These are phyloP conservation scores for Cercospora canescens DNA, from an alignment of 2,329 filamentous ascomycete genomes.

Conservation along the genomic window DNA sequence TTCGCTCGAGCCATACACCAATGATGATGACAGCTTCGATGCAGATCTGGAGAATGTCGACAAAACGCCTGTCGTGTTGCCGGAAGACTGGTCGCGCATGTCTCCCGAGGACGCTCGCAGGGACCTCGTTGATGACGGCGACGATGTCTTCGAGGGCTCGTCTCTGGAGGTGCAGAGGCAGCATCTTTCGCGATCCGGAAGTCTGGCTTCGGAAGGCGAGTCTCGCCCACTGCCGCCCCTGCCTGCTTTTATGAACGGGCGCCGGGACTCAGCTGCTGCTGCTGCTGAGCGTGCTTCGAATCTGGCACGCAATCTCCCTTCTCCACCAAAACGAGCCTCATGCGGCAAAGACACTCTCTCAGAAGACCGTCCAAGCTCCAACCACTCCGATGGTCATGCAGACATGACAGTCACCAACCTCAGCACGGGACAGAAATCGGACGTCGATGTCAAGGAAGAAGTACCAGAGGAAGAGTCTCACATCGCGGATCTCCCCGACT, in stretches of 20 bases:
- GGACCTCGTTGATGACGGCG: conserved; percentile 54
- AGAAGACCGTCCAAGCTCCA: conserved; percentile 23
- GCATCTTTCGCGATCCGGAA: conserved; percentile 66
- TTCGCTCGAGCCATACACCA: conserved; percentile 48
- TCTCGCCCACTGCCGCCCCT: conserved; percentile 84
- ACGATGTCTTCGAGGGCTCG: conserved; percentile 66
- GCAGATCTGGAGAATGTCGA: conserved; percentile 92
- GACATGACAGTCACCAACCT: conserved; percentile 33
- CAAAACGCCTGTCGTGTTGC: conserved; percentile 96
- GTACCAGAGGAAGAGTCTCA: conserved; percentile 38
- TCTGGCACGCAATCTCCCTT: conserved; percentile 68
- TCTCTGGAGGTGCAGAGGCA: conserved; percentile 53
- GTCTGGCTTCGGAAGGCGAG: conserved; percentile 75
- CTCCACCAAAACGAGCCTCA: conserved; percentile 67
- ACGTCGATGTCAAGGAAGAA: conserved; percentile 22
- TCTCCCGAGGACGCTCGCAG: conserved; percentile 64
- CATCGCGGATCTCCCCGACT: conserved; percentile 34
- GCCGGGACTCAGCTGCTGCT: conserved; percentile 62
- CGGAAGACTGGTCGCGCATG: conserved; percentile 89
- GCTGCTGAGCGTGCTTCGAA: conserved; percentile 71
- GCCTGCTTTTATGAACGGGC: conserved; percentile 60
- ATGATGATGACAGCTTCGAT: conserved; percentile 77
- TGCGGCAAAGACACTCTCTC: conserved; percentile 60
- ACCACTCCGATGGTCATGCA: conserved; percentile 45
- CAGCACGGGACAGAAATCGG: conserved; percentile 30